Percentiles rank a stretch among this genome's conserved stretches.
These are phyloP conservation scores for Didymella pinodella DNA, from an alignment of 2,329 filamentous ascomycete species.

Conservation along the genomic window DNA sequence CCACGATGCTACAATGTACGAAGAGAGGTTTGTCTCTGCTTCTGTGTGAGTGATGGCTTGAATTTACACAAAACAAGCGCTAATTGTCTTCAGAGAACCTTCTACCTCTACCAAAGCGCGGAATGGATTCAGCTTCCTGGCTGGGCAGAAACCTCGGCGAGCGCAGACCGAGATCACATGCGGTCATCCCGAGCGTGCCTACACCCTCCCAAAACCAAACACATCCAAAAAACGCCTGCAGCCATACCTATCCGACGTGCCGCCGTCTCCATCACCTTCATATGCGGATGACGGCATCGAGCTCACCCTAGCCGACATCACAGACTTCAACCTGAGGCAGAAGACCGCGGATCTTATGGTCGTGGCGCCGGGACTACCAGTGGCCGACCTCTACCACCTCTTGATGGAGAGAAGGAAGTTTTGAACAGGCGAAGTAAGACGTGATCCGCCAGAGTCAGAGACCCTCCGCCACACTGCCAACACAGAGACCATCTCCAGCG, in stretches of 20 bases:
- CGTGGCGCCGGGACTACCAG: constrained; percentile 26
- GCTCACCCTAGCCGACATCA: constrained; percentile 26
- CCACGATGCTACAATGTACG: not conserved
- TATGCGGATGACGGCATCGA: not conserved
- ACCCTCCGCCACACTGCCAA: not conserved
- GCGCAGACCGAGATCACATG: not conserved
- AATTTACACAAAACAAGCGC: not conserved
- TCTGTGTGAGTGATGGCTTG: not conserved
- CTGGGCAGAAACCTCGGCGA: not conserved
- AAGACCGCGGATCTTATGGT: constrained; percentile 32
- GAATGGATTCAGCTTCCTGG: not conserved
- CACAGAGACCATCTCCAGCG: not conserved
- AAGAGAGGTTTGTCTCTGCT: not conserved
- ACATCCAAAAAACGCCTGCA: not conserved
- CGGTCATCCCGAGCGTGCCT: not conserved
- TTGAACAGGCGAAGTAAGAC: constrained; percentile 13
- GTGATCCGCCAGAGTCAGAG: constrained; percentile 8
- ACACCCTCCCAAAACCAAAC: not conserved
- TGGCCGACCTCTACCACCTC: constrained; percentile 29
- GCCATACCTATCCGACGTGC: not conserved
- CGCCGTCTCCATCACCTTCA: not conserved
- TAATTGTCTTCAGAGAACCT: not conserved
- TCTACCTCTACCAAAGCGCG: not conserved
- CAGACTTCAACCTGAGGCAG: constrained; percentile 19
- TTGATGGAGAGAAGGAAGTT: constrained; percentile 23